Base-by-base conservation (phyloP, 805 yeast genomes). In the Kuraishia floccosa region DNA sequence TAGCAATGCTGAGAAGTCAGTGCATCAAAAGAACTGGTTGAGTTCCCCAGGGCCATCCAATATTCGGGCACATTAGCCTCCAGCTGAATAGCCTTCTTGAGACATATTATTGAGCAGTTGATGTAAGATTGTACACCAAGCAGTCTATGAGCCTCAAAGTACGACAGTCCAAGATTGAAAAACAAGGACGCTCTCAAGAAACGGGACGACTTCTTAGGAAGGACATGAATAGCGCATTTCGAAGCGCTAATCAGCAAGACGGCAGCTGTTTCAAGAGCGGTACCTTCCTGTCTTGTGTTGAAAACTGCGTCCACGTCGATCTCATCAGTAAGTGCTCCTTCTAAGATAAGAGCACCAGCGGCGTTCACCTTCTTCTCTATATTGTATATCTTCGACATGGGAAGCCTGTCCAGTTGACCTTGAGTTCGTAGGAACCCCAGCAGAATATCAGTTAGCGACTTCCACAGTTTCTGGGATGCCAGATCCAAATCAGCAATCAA, bases 1-100 rank as follows among this genome's bases (percentile, higher is more conserved):
- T 82, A 84, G 50, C 96, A 85, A 55, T 91, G 99, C 53, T 91
- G 99, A 0, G 96, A 63, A 5, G 84, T 80, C 29, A 69, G 66
- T 0, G 89, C 76, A 39, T 74, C 80, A 4, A 62, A 52, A 3
- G 72, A 56, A 33, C 76, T 64, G 6, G 84, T 71, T 0, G 86
- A 80, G 34, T 79, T 67, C 10, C 97, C 98, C 18, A 89, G 60
- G 0, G 82, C 77, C 32, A 72, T 62, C 99, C 99, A 91, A 35
- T 74, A 74, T 13, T 68, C 74, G 2, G 79, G 60, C 38, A 79
- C 81, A 35, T 66, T 69, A 4, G 77, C 65, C 49, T 89, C 96
- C 6, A 74, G 54, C 34, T 68, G 74, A 33, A 87, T 73, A 0
- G 95, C 78, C 26, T 63, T 67, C 41, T 81, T 82, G 39, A 82